Evolutionary conservation across 1,284 basidiomycete genomes (phyloP).

Genomic region (Peniophora sp.): DNA sequence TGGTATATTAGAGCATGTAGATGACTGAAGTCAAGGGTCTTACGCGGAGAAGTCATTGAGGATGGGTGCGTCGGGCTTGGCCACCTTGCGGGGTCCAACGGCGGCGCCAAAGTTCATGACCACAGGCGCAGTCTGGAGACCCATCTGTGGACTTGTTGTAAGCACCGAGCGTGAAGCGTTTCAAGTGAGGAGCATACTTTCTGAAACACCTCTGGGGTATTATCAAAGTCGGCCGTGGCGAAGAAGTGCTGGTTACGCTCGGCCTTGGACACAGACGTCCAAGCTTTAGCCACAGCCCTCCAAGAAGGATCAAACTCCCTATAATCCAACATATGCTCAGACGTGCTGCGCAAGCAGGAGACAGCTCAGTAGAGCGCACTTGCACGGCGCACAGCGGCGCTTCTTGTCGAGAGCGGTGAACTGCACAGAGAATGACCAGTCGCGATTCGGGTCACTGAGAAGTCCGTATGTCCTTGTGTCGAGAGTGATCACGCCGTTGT

Average conservation of each 20-base stretch:
- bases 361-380: slow-evolving; percentile 30
- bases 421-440: slow-evolving; percentile 78
- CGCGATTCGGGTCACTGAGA: slow-evolving; percentile 63
- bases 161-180: background rate
- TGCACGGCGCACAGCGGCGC: slow-evolving; percentile 78
- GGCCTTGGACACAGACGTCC: slow-evolving; percentile 54
- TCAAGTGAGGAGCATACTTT: slow-evolving; percentile 38
- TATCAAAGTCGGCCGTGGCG: slow-evolving; percentile 82
- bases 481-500: slow-evolving; percentile 76
- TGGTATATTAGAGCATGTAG: background rate
- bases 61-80: slow-evolving; percentile 45
- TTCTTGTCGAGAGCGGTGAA: slow-evolving; percentile 79
- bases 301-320: slow-evolving; percentile 85
- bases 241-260: slow-evolving; percentile 82
- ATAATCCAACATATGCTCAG: slow-evolving; percentile 4
- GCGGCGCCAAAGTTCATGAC: slow-evolving; percentile 73
- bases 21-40: slow-evolving; percentile 12
- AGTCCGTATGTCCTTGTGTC: slow-evolving; percentile 71
- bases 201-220: slow-evolving; percentile 70
- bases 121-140: slow-evolving; percentile 70
- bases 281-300: slow-evolving; percentile 72
- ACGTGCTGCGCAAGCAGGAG: slow-evolving; percentile 3
- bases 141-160: slow-evolving; percentile 41
- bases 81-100: slow-evolving; percentile 56
- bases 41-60: slow-evolving; percentile 79